These are phyloP conservation scores for Collariella sp. DNA, from an alignment of 495 filamentous ascomycete genomes.

Conservation along the genomic window DNA sequence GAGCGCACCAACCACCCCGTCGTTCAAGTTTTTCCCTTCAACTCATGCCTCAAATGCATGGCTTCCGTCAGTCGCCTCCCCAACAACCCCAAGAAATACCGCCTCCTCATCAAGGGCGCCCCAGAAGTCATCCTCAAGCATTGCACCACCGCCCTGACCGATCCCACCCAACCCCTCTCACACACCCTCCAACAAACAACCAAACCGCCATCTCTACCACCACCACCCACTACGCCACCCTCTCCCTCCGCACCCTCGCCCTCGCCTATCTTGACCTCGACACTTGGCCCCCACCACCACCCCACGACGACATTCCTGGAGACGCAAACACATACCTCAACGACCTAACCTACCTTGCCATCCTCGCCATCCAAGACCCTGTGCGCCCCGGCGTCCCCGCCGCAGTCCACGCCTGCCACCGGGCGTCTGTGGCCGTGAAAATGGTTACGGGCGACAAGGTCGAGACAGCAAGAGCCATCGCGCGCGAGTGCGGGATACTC, in stretches of 20 bases:
- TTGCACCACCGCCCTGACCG: slow-evolving; percentile 53
- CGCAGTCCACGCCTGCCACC: slow-evolving; percentile 45
- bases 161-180: slow-evolving; percentile 50
- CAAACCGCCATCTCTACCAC: slow-evolving; percentile 43
- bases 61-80: slow-evolving; percentile 52
- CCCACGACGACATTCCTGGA: no score
- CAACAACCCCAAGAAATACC: slow-evolving; percentile 48
- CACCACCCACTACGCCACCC: slow-evolving; percentile 62
- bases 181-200: slow-evolving; percentile 17
- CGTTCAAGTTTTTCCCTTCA: slow-evolving; percentile 66
- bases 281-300: slow-evolving; percentile 77
- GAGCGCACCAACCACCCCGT: slow-evolving; percentile 54
- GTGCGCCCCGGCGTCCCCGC: slow-evolving; percentile 62
- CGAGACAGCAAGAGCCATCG: slow-evolving; percentile 64
- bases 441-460: slow-evolving; percentile 76
- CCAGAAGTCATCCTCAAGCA: slow-evolving; percentile 66
- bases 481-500: slow-evolving; percentile 58
- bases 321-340: no score
- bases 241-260: slow-evolving; percentile 74
- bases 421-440: slow-evolving; percentile 64
- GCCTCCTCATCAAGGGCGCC: slow-evolving; percentile 71
- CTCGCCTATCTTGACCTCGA: slow-evolving; percentile 77
- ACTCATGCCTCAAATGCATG: slow-evolving; percentile 77
- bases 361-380: slow-evolving; percentile 64
- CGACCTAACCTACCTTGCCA: slow-evolving; percentile 54